Percentiles rank a stretch among this genome's conserved stretches.
Conservation (phyloP, 2,329 filamentous ascomycete genomes). For the Didymella pomorum region DNA sequence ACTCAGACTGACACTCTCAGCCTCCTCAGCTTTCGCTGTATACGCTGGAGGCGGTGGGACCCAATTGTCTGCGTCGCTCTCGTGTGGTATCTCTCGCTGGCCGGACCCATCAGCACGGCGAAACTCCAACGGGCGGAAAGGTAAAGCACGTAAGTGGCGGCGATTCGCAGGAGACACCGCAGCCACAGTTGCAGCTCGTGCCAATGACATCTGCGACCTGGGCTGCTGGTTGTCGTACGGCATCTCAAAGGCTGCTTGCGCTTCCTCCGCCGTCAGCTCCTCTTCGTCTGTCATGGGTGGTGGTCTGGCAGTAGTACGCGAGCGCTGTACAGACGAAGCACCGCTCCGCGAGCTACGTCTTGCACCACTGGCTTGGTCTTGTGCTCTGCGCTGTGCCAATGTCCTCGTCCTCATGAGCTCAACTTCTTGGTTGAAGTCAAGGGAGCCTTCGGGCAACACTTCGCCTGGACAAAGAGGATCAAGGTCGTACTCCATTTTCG, state of each 20-base stretch:
- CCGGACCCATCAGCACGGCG: slow-evolving; percentile 71
- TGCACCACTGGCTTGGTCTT: slow-evolving; percentile 33
- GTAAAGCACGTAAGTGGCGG: slow-evolving; percentile 67
- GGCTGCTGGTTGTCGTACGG: slow-evolving; percentile 53
- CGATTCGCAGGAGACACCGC: slow-evolving; percentile 77
- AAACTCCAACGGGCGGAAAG: slow-evolving; percentile 66
- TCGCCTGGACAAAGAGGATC: slow-evolving; percentile 50
- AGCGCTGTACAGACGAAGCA: slow-evolving; percentile 37
- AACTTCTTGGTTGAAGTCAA: slow-evolving; percentile 54
- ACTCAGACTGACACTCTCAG: slow-evolving; percentile 49
- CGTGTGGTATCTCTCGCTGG: slow-evolving; percentile 74
- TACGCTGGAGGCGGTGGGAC: slow-evolving; percentile 86
- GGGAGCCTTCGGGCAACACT: slow-evolving; percentile 48
- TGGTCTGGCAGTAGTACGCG: slow-evolving; percentile 40
- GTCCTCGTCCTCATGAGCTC: slow-evolving; percentile 51
- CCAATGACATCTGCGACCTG: slow-evolving; percentile 50
- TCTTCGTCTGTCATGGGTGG: slow-evolving; percentile 39
- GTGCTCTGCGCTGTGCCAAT: slow-evolving; percentile 47
- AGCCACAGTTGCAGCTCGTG: slow-evolving; percentile 55
- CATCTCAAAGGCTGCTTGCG: slow-evolving; percentile 49
- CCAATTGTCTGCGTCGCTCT: slow-evolving; percentile 90
- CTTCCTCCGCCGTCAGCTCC: slow-evolving; percentile 46
- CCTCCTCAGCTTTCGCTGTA: slow-evolving; percentile 63
- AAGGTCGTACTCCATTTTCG: slow-evolving; percentile 48
- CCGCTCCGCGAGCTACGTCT: slow-evolving; percentile 41